A percentile compares a stretch with the other conserved stretches of the same genome.
Conservation (phyloP, 306 rosid genomes). For the Malus sieversii region DNA sequence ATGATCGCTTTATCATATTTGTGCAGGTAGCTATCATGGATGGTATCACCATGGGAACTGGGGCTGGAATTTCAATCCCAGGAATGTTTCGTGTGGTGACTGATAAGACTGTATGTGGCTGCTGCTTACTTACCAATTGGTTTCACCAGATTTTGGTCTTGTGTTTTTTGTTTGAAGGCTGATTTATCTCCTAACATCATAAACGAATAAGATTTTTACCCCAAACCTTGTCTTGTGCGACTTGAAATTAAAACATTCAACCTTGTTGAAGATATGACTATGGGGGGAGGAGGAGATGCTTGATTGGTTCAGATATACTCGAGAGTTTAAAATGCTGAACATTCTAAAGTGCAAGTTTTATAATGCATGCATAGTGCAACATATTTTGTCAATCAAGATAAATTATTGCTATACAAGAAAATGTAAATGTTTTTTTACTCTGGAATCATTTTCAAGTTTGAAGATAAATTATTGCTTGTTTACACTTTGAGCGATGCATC, state of each 20-base stretch:
- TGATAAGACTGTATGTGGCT: constrained; percentile 75
- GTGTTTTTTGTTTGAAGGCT: neutral
- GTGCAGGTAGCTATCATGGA: constrained; percentile 76
- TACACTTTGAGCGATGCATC: neutral
- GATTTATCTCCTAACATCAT: neutral
- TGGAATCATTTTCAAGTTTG: neutral
- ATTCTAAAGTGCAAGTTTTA: neutral
- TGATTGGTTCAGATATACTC: neutral
- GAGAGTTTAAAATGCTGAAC: neutral
- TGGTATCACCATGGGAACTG: constrained; percentile 89
- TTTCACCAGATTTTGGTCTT: neutral
- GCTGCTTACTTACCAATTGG: neutral
- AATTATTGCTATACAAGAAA: neutral
- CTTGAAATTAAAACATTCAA: neutral
- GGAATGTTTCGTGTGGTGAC: constrained; percentile 86
- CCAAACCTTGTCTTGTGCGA: neutral
- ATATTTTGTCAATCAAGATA: neutral
- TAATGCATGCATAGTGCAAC: neutral
- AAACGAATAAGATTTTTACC: neutral
- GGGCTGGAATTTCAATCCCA: constrained; percentile 86
- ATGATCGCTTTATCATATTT: constrained; percentile 20
- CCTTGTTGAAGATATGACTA: neutral
- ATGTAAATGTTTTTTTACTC: neutral
- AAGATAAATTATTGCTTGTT: neutral
- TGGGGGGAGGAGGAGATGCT: neutral